Evolutionary conservation across 169 alveolate genomes (phyloP).

Genomic region (Cryptosporidium tyzzeri): DNA sequence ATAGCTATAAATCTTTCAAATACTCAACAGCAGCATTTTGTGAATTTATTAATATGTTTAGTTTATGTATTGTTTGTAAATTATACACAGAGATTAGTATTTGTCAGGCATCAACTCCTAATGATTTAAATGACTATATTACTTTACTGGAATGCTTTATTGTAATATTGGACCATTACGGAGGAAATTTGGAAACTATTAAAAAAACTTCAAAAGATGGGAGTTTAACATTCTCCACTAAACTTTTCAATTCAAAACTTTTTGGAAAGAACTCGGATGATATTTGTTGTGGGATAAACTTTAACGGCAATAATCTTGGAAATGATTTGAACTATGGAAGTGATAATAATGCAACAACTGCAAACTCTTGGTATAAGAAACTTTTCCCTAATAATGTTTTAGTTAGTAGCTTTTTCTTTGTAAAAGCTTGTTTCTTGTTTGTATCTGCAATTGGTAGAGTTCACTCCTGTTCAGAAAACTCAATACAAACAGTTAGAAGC

Average conservation of each 20-base stretch:
- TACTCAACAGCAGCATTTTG: constrained; percentile 40
- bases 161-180: constrained; percentile 10
- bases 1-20: constrained; percentile 30
- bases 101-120: constrained; percentile 7
- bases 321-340: background rate
- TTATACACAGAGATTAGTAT: constrained; percentile 50
- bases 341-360: background rate
- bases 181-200: constrained; percentile 29
- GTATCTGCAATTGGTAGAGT: constrained; percentile 40
- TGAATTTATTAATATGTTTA: constrained; percentile 49
- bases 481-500: constrained; percentile 33
- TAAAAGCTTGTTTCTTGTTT: constrained; percentile 43
- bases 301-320: constrained; percentile 23
- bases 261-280: constrained; percentile 56
- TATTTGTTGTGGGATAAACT: constrained; percentile 48
- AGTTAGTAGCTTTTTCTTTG: constrained; percentile 51
- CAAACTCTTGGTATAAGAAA: constrained; percentile 44
- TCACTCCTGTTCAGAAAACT: constrained; percentile 8
- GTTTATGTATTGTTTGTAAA: constrained; percentile 30
- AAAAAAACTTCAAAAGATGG: constrained; percentile 53
- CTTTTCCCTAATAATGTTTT: constrained; percentile 28
- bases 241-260: constrained; percentile 24
- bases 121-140: constrained; percentile 27
- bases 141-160: constrained; percentile 23
- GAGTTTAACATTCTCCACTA: constrained; percentile 38